A percentile compares a stretch with the other conserved stretches of the same genome.
These are phyloP conservation scores for Pythium pyrilobum DNA, from an alignment of 352 stramenopile species.

Conservation along the genomic window DNA sequence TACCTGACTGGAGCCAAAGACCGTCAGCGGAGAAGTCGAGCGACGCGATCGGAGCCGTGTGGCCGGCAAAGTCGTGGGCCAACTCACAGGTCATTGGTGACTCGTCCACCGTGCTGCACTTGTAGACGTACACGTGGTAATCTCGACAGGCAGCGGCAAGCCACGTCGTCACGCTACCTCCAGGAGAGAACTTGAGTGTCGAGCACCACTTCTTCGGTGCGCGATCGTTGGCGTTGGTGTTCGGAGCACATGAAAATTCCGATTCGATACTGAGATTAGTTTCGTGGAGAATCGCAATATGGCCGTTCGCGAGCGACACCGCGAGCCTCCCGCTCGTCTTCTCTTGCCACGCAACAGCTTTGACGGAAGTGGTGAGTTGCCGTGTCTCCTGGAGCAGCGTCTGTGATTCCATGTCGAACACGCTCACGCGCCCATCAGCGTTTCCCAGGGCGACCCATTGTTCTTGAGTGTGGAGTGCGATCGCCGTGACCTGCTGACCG, in stretches of 20 bases:
- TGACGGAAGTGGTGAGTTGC: slow-evolving; percentile 1
- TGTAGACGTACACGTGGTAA: slow-evolving; percentile 76
- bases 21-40: slow-evolving; percentile 66
- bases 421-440: slow-evolving; percentile 25
- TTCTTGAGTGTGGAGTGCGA: slow-evolving; percentile 6
- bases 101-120: slow-evolving; percentile 1
- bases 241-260: slow-evolving; percentile 22
- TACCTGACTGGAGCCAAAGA: slow-evolving; percentile 63
- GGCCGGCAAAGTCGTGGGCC: slow-evolving; percentile 50
- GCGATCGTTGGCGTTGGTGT: background rate
- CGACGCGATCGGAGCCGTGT: slow-evolving; percentile 51
- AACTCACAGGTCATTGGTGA: slow-evolving; percentile 30
- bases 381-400: slow-evolving; percentile 7
- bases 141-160: slow-evolving; percentile 57
- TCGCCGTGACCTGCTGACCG: slow-evolving; percentile 4
- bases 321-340: slow-evolving; percentile 27
- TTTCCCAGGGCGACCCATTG: slow-evolving; percentile 34
- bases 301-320: slow-evolving; percentile 34
- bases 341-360: slow-evolving; percentile 39
- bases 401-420: slow-evolving; percentile 42
- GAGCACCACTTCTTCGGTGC: slow-evolving; percentile 43
- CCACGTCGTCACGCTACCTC: slow-evolving; percentile 12
- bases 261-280: slow-evolving; percentile 15
- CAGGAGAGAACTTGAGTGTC: slow-evolving; percentile 41
- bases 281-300: slow-evolving; percentile 35